Percentiles rank a stretch among this genome's conserved stretches.
phyloP scores from a whole-genome alignment of 257 asterid genomes.

The Voacanga thouarsii region DNA sequence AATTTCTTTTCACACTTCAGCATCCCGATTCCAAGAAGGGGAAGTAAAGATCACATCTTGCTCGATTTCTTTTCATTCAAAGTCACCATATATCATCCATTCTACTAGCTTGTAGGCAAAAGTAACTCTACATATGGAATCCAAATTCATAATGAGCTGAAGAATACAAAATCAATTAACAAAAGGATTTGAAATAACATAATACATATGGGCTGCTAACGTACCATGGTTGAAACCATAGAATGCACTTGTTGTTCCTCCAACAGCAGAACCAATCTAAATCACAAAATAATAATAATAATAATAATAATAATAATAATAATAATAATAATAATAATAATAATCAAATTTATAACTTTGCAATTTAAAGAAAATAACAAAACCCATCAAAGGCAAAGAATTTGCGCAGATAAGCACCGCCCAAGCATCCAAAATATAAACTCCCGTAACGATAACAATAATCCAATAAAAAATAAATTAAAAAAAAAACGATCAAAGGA shows the following conservation, averaged over 20 bases:
- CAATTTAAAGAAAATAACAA: background rate
- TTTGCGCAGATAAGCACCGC: background rate
- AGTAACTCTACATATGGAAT: background rate
- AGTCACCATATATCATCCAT: background rate
- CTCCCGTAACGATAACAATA: background rate
- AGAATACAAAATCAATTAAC: background rate
- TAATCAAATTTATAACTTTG: background rate
- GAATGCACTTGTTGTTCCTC: slow-evolving; percentile 76
- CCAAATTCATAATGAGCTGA: background rate
- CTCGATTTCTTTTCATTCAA: background rate
- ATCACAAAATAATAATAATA: background rate
- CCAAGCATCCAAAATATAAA: background rate
- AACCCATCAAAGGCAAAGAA: background rate
- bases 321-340: no score
- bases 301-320: background rate
- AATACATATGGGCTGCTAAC: background rate
- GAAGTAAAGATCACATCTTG: background rate
- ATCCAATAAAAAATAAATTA: no score
- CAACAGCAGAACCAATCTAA: slow-evolving; percentile 94
- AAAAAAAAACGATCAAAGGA: no score
- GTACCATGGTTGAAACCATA: slow-evolving; percentile 78
- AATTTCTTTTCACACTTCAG: background rate
- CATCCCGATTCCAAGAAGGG: background rate
- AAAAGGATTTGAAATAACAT: background rate
- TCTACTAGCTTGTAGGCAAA: background rate